phyloP scores from a whole-genome alignment of 2,329 filamentous ascomycete species.

The Capronia americana region DNA sequence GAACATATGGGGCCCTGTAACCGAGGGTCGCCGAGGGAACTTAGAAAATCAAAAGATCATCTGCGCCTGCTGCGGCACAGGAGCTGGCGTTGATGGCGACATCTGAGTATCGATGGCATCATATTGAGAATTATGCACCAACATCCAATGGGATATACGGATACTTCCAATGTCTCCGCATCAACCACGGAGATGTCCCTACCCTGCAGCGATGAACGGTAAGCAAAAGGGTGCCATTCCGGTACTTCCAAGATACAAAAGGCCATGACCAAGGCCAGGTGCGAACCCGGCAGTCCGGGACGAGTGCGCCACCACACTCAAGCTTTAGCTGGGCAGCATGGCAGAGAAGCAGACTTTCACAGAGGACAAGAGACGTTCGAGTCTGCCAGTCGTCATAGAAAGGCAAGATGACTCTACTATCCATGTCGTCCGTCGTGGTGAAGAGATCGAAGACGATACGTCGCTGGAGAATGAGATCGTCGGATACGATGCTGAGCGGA shows the following conservation, averaged over 20 bases:
- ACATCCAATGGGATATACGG: slow-evolving; percentile 17
- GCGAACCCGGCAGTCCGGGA: not conserved
- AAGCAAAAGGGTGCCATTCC: slow-evolving; percentile 1
- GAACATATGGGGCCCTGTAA: not conserved
- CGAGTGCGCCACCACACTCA: not conserved
- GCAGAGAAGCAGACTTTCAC: slow-evolving; percentile 3
- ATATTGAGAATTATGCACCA: slow-evolving; percentile 14
- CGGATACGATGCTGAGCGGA: slow-evolving; percentile 45
- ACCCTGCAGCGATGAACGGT: slow-evolving; percentile 1
- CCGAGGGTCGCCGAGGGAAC: not conserved
- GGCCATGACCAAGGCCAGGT: not conserved
- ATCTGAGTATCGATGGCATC: slow-evolving; percentile 17
- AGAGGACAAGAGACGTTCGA: slow-evolving; percentile 1
- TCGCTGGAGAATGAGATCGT: slow-evolving; percentile 25
- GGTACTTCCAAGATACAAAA: slow-evolving; percentile 10
- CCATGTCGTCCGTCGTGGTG: slow-evolving; percentile 25
- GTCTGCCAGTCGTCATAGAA: slow-evolving; percentile 12
- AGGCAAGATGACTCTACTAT: not conserved
- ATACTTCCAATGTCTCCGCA: slow-evolving; percentile 14
- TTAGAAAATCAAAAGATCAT: not conserved
- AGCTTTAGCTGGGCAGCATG: slow-evolving; percentile 15
- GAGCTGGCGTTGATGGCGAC: slow-evolving; percentile 11
- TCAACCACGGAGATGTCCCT: slow-evolving; percentile 18
- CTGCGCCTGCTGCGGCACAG: not conserved
- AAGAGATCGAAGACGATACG: slow-evolving; percentile 15